Evolutionary conservation across 805 yeast genomes (phyloP).

Genomic region (Kazachstania psychrophila): DNA sequence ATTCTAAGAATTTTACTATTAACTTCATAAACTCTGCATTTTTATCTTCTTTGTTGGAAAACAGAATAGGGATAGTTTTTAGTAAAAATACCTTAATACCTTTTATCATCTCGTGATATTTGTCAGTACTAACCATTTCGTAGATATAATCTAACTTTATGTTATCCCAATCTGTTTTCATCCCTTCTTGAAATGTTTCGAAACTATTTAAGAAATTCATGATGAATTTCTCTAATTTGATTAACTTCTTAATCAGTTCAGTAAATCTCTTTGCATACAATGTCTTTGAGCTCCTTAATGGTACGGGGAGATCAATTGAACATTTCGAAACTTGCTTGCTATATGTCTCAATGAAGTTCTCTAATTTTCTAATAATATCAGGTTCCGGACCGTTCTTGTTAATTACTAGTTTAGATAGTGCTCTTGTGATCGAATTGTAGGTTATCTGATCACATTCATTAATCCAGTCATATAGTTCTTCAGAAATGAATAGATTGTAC

Average conservation of each 20-base stretch:
- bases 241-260: conserved; percentile 43
- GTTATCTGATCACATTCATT: conserved; percentile 54
- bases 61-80: conserved; percentile 1
- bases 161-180: conserved; percentile 50
- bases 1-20: conserved; percentile 8
- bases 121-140: conserved; percentile 15
- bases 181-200: conserved; percentile 38
- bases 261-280: conserved; percentile 46
- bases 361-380: conserved; percentile 42
- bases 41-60: conserved; percentile 4
- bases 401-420: conserved; percentile 53
- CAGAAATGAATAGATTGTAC: conserved; percentile 44
- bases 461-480: conserved; percentile 52
- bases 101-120: conserved; percentile 9
- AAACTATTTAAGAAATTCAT: conserved; percentile 39
- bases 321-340: conserved; percentile 37
- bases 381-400: conserved; percentile 31
- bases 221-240: conserved; percentile 45
- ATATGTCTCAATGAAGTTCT: conserved; percentile 42
- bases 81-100: conserved; percentile 13
- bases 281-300: conserved; percentile 40
- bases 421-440: conserved; percentile 45
- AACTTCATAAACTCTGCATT: conserved; percentile 1
- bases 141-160: conserved; percentile 30
- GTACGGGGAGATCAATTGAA: conserved; percentile 40